phyloP scores from a whole-genome alignment of 2,329 filamentous ascomycete species.

The Zopfia rhizophila region DNA sequence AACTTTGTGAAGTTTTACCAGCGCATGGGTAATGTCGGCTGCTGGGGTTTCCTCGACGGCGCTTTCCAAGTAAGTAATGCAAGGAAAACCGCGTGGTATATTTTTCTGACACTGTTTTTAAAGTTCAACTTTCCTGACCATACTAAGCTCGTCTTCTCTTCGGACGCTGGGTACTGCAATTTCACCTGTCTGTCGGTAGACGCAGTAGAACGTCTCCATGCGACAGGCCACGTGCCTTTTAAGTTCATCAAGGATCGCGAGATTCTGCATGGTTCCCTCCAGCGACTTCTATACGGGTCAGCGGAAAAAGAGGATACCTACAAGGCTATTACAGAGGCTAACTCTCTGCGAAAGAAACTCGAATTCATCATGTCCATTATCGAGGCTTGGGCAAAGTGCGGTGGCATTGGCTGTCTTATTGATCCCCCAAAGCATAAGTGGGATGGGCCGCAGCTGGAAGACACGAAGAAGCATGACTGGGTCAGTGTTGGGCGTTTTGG shows the following conservation, averaged over 20 bases:
- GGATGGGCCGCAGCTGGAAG: constrained; percentile 56
- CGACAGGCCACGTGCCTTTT: constrained; percentile 70
- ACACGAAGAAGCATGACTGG: constrained; percentile 58
- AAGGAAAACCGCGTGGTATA: too few relatives aligned
- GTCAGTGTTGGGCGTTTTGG: constrained; percentile 61
- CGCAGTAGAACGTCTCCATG: constrained; percentile 72
- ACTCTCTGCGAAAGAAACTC: constrained; percentile 78
- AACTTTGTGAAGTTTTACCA: constrained; percentile 82
- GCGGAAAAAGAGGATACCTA: constrained; percentile 60
- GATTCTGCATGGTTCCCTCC: constrained; percentile 76
- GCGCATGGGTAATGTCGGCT: constrained; percentile 80
- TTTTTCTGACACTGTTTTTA: not conserved
- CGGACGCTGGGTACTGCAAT: constrained; percentile 78
- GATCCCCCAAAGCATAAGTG: constrained; percentile 53
- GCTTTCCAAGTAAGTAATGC: constrained; percentile 74
- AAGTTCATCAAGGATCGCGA: constrained; percentile 76
- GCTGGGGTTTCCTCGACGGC: constrained; percentile 84
- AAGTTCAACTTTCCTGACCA: constrained; percentile 90
- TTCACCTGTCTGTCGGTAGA: constrained; percentile 81
- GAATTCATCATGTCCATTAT: constrained; percentile 76
- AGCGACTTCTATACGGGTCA: constrained; percentile 74
- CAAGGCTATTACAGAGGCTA: constrained; percentile 71
- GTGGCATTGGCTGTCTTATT: constrained; percentile 69
- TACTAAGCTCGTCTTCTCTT: constrained; percentile 82
- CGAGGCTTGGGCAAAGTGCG: constrained; percentile 75